These are phyloP conservation scores for Lodderomyces oxycetoniae DNA, from an alignment of 1,139 yeast species.

Conservation along the genomic window DNA sequence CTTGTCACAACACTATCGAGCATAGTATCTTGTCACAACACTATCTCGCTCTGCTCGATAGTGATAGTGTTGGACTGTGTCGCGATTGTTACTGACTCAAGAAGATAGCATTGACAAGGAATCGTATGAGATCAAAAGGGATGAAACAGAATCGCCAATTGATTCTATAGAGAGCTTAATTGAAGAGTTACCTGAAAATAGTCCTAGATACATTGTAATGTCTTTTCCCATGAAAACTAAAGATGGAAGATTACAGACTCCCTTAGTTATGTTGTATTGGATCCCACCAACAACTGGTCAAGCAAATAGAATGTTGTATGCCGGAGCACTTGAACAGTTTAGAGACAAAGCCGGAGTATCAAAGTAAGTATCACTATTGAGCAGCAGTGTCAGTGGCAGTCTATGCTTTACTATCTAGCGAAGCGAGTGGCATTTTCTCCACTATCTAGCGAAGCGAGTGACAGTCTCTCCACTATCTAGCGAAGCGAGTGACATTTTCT, in stretches of 20 bases:
- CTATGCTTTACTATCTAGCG: too few species aligned
- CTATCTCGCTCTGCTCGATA: too few species aligned
- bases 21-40: too few species aligned
- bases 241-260: conserved; percentile 73
- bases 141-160: conserved; percentile 32
- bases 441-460: too few species aligned
- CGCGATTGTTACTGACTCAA: conserved; percentile 16
- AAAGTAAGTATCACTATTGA: conserved; percentile 36
- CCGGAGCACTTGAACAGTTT: conserved; percentile 80
- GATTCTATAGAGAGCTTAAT: conserved; percentile 53
- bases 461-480: too few species aligned
- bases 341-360: conserved; percentile 75
- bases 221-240: conserved; percentile 68
- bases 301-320: conserved; percentile 78
- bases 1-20: too few species aligned
- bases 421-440: too few species aligned
- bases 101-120: conserved; percentile 50
- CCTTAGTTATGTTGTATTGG: conserved; percentile 78
- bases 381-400: too few species aligned
- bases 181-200: conserved; percentile 77
- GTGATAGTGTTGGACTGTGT: neutral
- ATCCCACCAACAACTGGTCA: conserved; percentile 81
- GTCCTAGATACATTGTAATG: conserved; percentile 69
- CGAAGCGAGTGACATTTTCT: too few species aligned
- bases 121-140: conserved; percentile 52